These are phyloP conservation scores for Colletotrichum melonis DNA, from an alignment of 2,329 filamentous ascomycete species.

Conservation along the genomic window DNA sequence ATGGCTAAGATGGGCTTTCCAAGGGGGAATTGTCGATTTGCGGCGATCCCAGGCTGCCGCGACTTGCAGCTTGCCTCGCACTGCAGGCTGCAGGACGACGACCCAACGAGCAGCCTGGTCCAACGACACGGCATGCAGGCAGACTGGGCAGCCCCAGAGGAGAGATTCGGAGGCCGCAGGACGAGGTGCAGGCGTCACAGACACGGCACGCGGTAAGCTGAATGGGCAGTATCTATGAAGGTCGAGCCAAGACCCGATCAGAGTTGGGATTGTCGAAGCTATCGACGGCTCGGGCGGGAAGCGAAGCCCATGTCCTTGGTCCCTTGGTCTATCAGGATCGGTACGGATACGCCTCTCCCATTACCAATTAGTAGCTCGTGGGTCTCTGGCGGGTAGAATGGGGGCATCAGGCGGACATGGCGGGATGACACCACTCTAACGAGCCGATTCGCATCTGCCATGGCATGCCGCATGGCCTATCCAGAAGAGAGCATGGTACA, in stretches of 20 bases:
- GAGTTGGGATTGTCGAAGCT: background rate
- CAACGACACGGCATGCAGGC: background rate
- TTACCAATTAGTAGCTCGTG: background rate
- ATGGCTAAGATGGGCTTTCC: background rate
- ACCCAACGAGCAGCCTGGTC: background rate
- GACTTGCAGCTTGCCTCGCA: slow-evolving; percentile 2
- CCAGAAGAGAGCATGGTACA: background rate
- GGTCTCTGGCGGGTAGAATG: background rate
- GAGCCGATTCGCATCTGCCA: background rate
- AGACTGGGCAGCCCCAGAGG: background rate
- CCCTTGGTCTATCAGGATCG: background rate
- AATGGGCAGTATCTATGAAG: background rate
- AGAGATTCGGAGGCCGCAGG: background rate
- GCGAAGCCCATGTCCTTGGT: background rate
- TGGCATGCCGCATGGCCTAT: background rate
- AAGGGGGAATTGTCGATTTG: background rate
- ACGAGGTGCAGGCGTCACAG: background rate
- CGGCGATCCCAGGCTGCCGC: background rate
- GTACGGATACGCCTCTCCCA: background rate
- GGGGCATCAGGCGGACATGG: background rate
- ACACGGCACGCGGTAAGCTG: background rate
- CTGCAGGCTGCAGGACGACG: slow-evolving; percentile 4
- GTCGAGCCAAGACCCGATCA: background rate
- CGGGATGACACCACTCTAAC: slow-evolving; percentile 5
- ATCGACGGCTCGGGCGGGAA: slow-evolving; percentile 1